Evolutionary conservation across 139 green algal genomes (phyloP).

Genomic region (Trebouxia sp.): DNA sequence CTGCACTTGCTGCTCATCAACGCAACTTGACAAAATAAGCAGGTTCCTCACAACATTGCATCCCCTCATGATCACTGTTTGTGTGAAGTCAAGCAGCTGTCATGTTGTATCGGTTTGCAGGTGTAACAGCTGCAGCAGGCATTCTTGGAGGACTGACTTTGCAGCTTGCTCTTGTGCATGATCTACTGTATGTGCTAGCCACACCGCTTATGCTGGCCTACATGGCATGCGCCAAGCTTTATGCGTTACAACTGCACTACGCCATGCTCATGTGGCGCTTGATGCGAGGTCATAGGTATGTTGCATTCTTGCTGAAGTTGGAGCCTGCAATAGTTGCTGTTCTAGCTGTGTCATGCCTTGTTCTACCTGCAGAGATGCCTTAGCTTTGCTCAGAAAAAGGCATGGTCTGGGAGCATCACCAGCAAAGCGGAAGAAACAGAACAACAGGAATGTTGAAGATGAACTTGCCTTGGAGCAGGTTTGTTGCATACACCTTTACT

Average conservation of each 20-base stretch:
- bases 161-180: neutral
- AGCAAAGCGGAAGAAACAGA: neutral
- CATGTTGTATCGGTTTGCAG: too few relatives aligned
- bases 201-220: neutral
- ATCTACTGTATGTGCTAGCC: neutral
- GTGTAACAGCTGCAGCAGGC: neutral
- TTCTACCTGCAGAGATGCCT: slow-evolving; percentile 24
- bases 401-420: neutral
- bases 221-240: slow-evolving; percentile 9
- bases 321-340: neutral
- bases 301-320: neutral
- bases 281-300: slow-evolving; percentile 21
- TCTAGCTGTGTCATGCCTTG: too few relatives aligned
- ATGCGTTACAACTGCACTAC: neutral
- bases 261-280: slow-evolving; percentile 21
- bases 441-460: neutral
- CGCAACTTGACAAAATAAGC: too few relatives aligned
- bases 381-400: neutral
- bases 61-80: too few relatives aligned
- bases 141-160: neutral
- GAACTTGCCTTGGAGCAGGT: neutral
- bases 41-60: too few relatives aligned
- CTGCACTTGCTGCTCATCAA: too few relatives aligned
- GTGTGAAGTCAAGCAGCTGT: too few relatives aligned
- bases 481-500: neutral